Conservation (phyloP, 192 early-diverging fungal species). For the Dimargaris xerosporica region DNA sequence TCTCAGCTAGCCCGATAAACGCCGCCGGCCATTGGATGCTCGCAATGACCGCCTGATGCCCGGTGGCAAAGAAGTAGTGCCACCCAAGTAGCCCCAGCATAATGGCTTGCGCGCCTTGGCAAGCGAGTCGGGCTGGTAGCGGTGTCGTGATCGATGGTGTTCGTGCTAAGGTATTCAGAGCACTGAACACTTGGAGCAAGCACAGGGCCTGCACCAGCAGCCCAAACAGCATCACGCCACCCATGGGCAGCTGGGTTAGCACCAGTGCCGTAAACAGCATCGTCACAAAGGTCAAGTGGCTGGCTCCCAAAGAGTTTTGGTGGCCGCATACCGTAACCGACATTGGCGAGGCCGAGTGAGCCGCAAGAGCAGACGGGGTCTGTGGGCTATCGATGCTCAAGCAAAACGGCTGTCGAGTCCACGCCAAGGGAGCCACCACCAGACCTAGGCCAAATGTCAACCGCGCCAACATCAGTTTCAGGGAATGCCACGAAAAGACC, state of each 20-base stretch:
- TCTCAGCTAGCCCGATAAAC: conserved; percentile 66
- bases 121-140: too few species aligned
- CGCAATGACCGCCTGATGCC: conserved; percentile 78
- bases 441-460: conserved; percentile 36
- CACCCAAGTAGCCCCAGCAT: conserved; percentile 37
- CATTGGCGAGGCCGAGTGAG: not conserved
- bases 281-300: conserved; percentile 44
- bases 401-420: conserved; percentile 37
- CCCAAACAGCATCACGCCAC: conserved; percentile 40
- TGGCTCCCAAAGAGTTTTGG: conserved; percentile 48
- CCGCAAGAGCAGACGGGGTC: not conserved
- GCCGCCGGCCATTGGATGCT: conserved; percentile 86
- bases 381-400: conserved; percentile 25
- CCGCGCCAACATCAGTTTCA: conserved; percentile 33
- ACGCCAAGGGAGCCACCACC: conserved; percentile 32
- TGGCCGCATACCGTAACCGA: conserved; percentile 28
- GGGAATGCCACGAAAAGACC: conserved; percentile 1
- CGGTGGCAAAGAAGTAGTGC: conserved; percentile 71
- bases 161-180: too few species aligned
- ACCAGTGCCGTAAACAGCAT: conserved; percentile 44
- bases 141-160: too few species aligned
- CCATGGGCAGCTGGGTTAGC: conserved; percentile 69
- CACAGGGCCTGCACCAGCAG: conserved; percentile 27
- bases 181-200: conserved; percentile 33
- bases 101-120: conserved; percentile 19